phyloP scores from a whole-genome alignment of 2,329 filamentous ascomycete species.

The Claviceps sp. region DNA sequence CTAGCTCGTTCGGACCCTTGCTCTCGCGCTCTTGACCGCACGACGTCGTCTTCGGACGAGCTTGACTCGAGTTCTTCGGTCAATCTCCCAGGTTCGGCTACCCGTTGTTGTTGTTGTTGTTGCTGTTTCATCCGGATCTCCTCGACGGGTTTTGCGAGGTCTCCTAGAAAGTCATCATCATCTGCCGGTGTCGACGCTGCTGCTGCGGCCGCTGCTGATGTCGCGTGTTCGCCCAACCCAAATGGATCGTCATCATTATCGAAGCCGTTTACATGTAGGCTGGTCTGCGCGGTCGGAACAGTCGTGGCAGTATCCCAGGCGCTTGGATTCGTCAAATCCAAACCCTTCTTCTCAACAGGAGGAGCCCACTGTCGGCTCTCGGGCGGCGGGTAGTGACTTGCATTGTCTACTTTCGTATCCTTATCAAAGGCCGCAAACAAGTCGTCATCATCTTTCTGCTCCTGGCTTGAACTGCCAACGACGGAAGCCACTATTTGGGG shows the following conservation, averaged over 20 bases:
- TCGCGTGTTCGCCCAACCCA: conserved; percentile 50
- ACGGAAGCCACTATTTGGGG: conserved; percentile 14
- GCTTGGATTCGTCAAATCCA: conserved; percentile 40
- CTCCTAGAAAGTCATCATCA: conserved; percentile 53
- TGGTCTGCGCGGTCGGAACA: conserved; percentile 7
- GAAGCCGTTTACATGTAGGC: conserved; percentile 21
- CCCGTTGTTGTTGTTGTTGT: conserved; percentile 5
- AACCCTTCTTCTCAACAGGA: conserved; percentile 22
- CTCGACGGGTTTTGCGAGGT: conserved; percentile 50
- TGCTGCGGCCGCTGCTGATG: conserved; percentile 14
- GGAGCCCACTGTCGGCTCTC: conserved; percentile 32
- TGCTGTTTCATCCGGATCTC: conserved; percentile 33
- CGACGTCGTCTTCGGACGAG: conserved; percentile 28
- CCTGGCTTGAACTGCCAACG: conserved; percentile 7
- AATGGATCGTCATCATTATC: conserved; percentile 82
- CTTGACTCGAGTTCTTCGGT: conserved; percentile 37
- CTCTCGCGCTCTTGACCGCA: conserved; percentile 7
- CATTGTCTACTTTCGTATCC: conserved; percentile 52
- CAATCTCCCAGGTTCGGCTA: conserved; percentile 39
- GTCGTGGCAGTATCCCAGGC: conserved; percentile 31
- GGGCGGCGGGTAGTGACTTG: conserved; percentile 49
- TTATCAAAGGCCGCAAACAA: conserved; percentile 55
- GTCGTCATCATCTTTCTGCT: conserved; percentile 37
- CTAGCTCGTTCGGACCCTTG: conserved; percentile 12
- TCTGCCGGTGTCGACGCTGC: conserved; percentile 24